phyloP scores from a whole-genome alignment of 2,329 filamentous ascomycete species.

The Diaporthe sp. region DNA sequence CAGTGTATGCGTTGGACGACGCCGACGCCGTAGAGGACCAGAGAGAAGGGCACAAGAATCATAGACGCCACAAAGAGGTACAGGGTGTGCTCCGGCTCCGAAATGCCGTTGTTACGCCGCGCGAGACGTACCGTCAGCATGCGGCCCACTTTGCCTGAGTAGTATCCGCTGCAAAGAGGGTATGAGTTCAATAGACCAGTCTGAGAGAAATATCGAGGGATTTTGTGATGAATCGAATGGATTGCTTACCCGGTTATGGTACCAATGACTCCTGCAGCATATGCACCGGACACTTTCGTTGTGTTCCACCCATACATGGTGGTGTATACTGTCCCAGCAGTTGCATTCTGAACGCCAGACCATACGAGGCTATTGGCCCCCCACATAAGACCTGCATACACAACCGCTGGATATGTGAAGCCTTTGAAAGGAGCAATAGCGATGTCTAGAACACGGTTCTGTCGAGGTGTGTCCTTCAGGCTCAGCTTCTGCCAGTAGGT shows the following conservation, averaged over 20 bases:
- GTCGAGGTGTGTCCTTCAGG: conserved; percentile 47
- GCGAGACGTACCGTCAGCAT: conserved; percentile 37
- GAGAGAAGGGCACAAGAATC: conserved; percentile 37
- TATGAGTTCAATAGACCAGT: neutral
- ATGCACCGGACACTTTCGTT: conserved; percentile 41
- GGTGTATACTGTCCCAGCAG: conserved; percentile 45
- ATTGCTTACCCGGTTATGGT: conserved; percentile 27
- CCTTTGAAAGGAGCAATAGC: conserved; percentile 46
- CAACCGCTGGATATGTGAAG: conserved; percentile 43
- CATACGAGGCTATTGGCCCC: conserved; percentile 47
- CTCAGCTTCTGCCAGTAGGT: conserved; percentile 49
- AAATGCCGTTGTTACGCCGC: conserved; percentile 39
- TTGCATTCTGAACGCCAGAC: conserved; percentile 45
- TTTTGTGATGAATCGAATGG: no score
- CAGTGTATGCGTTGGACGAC: conserved; percentile 45
- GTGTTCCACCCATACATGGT: conserved; percentile 44
- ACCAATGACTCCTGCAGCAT: conserved; percentile 40
- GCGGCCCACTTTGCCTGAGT: conserved; percentile 39
- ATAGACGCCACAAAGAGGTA: conserved; percentile 37
- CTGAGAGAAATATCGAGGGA: neutral
- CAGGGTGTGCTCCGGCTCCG: conserved; percentile 39
- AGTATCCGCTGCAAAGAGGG: conserved; percentile 39
- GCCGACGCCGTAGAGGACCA: conserved; percentile 40
- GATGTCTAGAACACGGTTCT: conserved; percentile 50
- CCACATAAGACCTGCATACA: conserved; percentile 47